Evolutionary conservation across 148 eudicot species (phyloP).

Genomic region (Silene uniflora): DNA sequence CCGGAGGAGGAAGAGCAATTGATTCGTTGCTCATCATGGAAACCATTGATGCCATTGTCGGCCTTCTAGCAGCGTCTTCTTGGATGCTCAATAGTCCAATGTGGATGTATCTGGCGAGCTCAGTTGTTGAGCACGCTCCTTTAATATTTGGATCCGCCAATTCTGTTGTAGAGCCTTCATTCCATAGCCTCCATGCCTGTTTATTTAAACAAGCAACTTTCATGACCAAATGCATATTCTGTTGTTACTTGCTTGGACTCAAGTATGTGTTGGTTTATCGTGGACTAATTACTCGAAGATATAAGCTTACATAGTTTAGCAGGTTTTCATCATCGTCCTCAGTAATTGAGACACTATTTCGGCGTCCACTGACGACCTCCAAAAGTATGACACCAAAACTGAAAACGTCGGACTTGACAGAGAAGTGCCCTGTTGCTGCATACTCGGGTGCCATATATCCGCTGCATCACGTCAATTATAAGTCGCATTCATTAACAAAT

Average conservation of each 20-base stretch:
- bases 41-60: slow-evolving; percentile 22
- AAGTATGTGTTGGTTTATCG: no score
- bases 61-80: slow-evolving; percentile 22
- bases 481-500: neutral
- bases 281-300: neutral
- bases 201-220: no score
- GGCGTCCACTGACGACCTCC: slow-evolving; percentile 21
- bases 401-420: slow-evolving; percentile 17
- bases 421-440: slow-evolving; percentile 15
- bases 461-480: slow-evolving; percentile 3
- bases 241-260: no score
- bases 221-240: no score
- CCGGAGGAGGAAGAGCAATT: slow-evolving; percentile 18
- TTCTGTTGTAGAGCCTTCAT: slow-evolving; percentile 1
- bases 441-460: slow-evolving; percentile 28
- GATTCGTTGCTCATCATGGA: slow-evolving; percentile 15
- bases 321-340: slow-evolving; percentile 17
- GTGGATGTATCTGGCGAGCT: slow-evolving; percentile 23
- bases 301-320: slow-evolving; percentile 17
- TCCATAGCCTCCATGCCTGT: slow-evolving; percentile 27
- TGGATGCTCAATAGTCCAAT: slow-evolving; percentile 29
- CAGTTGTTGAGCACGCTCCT: neutral
- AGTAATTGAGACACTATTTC: neutral
- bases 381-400: slow-evolving; percentile 26
- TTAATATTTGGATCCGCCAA: slow-evolving; percentile 17